Evolutionary conservation across 441 rosid species (phyloP).

Genomic region (Erodium trifolium): DNA sequence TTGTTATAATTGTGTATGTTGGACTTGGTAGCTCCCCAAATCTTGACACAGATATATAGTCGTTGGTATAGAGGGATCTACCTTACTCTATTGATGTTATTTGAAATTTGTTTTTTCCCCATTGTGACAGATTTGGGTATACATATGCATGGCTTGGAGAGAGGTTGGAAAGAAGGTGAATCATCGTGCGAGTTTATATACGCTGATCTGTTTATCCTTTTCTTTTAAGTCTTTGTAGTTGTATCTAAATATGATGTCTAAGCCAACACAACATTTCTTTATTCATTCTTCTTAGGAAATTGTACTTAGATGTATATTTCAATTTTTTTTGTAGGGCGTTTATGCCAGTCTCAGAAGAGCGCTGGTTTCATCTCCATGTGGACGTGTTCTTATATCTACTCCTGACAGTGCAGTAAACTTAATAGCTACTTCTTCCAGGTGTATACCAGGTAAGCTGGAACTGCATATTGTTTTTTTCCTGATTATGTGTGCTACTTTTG

Average conservation of each 20-base stretch:
- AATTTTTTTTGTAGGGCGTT: constrained; percentile 44
- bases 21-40: background rate
- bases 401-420: constrained; percentile 24
- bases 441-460: constrained; percentile 33
- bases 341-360: constrained; percentile 32
- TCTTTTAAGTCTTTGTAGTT: too few relatives aligned
- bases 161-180: constrained; percentile 42
- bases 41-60: background rate
- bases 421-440: constrained; percentile 23
- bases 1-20: background rate
- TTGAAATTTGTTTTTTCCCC: background rate
- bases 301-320: background rate
- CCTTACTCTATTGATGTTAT: background rate
- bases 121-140: background rate
- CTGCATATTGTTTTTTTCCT: constrained; percentile 9
- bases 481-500: background rate
- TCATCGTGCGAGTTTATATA: background rate
- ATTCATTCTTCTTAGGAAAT: background rate
- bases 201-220: background rate
- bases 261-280: background rate
- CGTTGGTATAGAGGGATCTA: background rate
- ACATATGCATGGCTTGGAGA: constrained; percentile 55
- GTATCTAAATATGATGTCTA: background rate
- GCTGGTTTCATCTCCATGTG: constrained; percentile 28
- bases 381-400: constrained; percentile 22